Percentiles rank a stretch among this genome's conserved stretches.
These are phyloP conservation scores for Rubia balearica DNA, from an alignment of 305 asterid genomes.

Conservation along the genomic window DNA sequence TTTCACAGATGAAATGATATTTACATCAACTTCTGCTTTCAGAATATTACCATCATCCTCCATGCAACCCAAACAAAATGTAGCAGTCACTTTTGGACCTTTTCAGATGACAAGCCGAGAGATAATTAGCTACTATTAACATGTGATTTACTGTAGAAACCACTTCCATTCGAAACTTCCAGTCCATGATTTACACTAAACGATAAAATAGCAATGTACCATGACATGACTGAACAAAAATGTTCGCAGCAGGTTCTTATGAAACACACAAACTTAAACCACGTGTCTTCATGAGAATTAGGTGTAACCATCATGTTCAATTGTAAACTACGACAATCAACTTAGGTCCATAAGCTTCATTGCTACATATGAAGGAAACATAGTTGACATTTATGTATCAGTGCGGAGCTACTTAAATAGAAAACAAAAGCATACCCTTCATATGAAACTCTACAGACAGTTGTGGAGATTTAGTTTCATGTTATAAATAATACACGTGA, in stretches of 20 bases:
- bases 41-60: slow-evolving; percentile 37
- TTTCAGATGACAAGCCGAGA: slow-evolving; percentile 25
- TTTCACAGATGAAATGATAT: slow-evolving; percentile 30
- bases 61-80: slow-evolving; percentile 46
- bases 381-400: neutral
- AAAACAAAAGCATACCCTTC: neutral
- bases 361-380: neutral
- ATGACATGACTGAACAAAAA: neutral
- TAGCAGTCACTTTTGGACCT: slow-evolving; percentile 72
- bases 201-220: neutral
- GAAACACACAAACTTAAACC: neutral
- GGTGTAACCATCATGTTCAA: neutral
- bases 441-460: neutral
- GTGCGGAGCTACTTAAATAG: neutral
- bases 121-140: slow-evolving; percentile 11
- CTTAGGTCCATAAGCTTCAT: neutral
- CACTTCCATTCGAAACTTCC: neutral
- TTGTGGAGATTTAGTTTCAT: neutral
- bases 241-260: neutral
- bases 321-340: neutral
- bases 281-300: neutral
- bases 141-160: neutral
- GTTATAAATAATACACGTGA: neutral
- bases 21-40: slow-evolving; percentile 28
- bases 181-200: neutral